Base-by-base conservation (phyloP, 129 eudicot species). In the Smallanthus sonchifolius region DNA sequence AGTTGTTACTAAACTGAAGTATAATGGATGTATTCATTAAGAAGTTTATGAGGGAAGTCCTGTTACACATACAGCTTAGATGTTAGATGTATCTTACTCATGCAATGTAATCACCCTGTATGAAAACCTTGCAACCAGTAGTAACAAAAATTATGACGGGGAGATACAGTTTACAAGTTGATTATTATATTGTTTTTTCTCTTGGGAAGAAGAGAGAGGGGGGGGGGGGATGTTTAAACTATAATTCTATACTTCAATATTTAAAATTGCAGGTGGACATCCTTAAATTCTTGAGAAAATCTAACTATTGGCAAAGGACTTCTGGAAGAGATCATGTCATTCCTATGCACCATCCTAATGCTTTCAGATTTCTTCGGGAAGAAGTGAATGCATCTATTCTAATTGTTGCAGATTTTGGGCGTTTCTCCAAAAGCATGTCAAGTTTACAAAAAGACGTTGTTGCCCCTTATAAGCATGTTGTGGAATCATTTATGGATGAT, bases 331-430 rank as follows among this genome's bases (percentile, higher is more conserved):
- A 89, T 79, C 98, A 92, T 70, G 90, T 92, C 14, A 87, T 92
- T 75, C 96, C 98, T 24, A 75, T 92, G 90, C 95, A 89, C 74
- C 98, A 92, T 85, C 98, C 95, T 30, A 92, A 92, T 76, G 98
- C 98, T 73, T 90, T 92, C 78, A 82, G 96, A 87, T 89, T 85
- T 79, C 78, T 78, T 49, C 86, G 92, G 10, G 84, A 86, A 15
- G 81, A 82, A 76, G 80, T 90, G 77, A 92, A 90, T 74, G 86
- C 90, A 55, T 86, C 98, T 45, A 87, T 92, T 69, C 86, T 92
- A 54, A 82, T 92, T 42, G 95, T 92, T 70, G 92, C 95, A 39
- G 95, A 89, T 84, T 92, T 92, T 79, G 98, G 90, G 35, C 94
- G 95, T 65, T 82, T 72, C 63, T 48, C 87, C 10, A 77, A 72